Conservation (phyloP, 192 early-diverging fungal genomes). For the Coemansia brasiliensis region DNA sequence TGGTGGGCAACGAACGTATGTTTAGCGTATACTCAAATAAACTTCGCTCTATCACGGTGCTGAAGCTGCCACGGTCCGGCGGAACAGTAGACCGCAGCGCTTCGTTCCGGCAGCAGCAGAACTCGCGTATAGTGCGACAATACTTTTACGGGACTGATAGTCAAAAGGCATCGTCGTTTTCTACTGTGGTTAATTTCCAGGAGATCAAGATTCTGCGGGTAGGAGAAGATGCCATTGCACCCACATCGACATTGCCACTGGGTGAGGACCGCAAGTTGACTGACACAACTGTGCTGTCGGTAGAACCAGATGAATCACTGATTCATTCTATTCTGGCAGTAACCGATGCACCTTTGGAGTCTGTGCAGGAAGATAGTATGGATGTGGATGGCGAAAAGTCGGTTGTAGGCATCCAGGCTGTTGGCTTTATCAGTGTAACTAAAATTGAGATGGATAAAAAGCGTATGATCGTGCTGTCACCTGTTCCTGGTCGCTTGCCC, state of each 20-base stretch:
- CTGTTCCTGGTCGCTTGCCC: slow-evolving; percentile 84
- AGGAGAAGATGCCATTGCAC: slow-evolving; percentile 67
- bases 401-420: slow-evolving; percentile 80
- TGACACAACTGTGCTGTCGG: slow-evolving; percentile 76
- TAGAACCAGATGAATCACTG: slow-evolving; percentile 79
- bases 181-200: slow-evolving; percentile 72
- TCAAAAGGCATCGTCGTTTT: slow-evolving; percentile 79
- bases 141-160: slow-evolving; percentile 93
- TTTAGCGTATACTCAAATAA: slow-evolving; percentile 76
- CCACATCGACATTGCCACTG: slow-evolving; percentile 87
- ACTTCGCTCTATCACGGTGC: slow-evolving; percentile 58
- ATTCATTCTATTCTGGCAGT: slow-evolving; percentile 86
- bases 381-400: slow-evolving; percentile 61
- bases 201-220: slow-evolving; percentile 79
- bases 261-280: slow-evolving; percentile 77
- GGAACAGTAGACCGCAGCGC: slow-evolving; percentile 90
- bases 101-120: slow-evolving; percentile 63
- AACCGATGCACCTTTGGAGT: slow-evolving; percentile 59
- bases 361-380: slow-evolving; percentile 46
- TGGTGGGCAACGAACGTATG: slow-evolving; percentile 92
- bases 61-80: slow-evolving; percentile 91
- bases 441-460: slow-evolving; percentile 77
- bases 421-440: slow-evolving; percentile 44
- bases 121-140: slow-evolving; percentile 76
- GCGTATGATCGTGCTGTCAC: slow-evolving; percentile 82